Base-by-base conservation (phyloP, 257 asterid genomes). In the Eustoma russellianum region DNA sequence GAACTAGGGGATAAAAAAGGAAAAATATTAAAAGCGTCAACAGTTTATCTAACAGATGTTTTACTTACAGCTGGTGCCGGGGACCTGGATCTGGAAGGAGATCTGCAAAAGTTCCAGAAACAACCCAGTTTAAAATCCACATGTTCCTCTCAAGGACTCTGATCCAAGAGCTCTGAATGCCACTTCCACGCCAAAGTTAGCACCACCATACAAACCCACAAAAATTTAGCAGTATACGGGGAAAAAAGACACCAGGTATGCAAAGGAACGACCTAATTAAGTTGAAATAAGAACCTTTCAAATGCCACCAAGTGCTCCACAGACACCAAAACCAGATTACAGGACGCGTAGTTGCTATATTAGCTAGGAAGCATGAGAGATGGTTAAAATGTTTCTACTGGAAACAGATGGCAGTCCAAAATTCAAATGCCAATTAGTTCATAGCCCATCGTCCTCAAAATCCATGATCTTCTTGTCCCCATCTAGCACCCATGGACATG, bases 61-160 rank as follows among this genome's bases (percentile, higher is more conserved):
- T 47, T 57, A 85, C 97, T 92, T 83, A 92, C 97, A 76, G 98
- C 63, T 57, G 85, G 91, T 52, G 65, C 71, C 2, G 94, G 97
- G 57, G 97, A 92, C 73, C 81, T 77, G 78, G 98, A 85, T 82
- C 95, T 92, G 76, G 97, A 80, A 43, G 83, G 86, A 73, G 97
- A 92, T 92, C 98, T 92, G 98, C 97, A 92, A 85, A 88, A 86
- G 83, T 81, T 88, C 87, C 95, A 91, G 80, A 83, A 88, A 88
- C 68, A 91, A 88, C 79, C 82, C 77, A 88, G 66, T 85, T 92
- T 88, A 92, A 92, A 70, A 79, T 67, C 97, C 90, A 82, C 75
- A 63, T 46, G 80, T 71, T 77, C 88, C 87, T 76, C 87, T 83
- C 69, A 83, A 72, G 77, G 72, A 79, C 72, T 77, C 79, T 79